These are phyloP conservation scores for Sporobolomyces roseus DNA, from an alignment of 768 basidiomycete species.

Conservation along the genomic window DNA sequence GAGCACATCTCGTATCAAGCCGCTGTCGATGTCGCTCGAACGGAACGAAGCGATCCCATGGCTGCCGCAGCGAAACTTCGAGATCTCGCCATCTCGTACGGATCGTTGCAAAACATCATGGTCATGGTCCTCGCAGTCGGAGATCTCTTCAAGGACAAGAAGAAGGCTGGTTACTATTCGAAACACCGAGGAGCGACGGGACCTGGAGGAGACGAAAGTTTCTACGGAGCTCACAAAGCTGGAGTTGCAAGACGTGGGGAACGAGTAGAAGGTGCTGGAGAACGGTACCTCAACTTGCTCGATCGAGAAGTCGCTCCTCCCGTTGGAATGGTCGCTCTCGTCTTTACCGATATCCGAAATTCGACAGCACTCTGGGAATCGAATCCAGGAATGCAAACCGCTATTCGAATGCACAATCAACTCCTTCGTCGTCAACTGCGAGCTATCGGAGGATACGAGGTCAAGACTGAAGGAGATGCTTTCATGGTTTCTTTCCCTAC, in stretches of 20 bases:
- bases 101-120: constrained; percentile 88
- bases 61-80: constrained; percentile 94
- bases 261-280: constrained; percentile 44
- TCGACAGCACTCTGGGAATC: constrained; percentile 96
- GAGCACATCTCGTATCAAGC: constrained; percentile 89
- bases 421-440: constrained; percentile 79
- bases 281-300: constrained; percentile 53
- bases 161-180: constrained; percentile 30
- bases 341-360: constrained; percentile 96
- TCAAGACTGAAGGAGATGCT: constrained; percentile 98
- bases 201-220: constrained; percentile 53
- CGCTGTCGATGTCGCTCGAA: constrained; percentile 88
- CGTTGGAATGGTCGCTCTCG: constrained; percentile 78
- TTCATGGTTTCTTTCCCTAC: constrained; percentile 98
- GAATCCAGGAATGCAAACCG: constrained; percentile 89
- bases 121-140: constrained; percentile 90
- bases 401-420: constrained; percentile 83
- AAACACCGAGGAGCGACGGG: constrained; percentile 40
- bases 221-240: constrained; percentile 50
- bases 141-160: constrained; percentile 61
- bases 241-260: constrained; percentile 44
- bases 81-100: constrained; percentile 95
- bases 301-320: constrained; percentile 78
- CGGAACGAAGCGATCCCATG: constrained; percentile 67
- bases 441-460: constrained; percentile 91